Conservation (phyloP, 495 filamentous ascomycete genomes). For the Schizothecium vesticola region DNA sequence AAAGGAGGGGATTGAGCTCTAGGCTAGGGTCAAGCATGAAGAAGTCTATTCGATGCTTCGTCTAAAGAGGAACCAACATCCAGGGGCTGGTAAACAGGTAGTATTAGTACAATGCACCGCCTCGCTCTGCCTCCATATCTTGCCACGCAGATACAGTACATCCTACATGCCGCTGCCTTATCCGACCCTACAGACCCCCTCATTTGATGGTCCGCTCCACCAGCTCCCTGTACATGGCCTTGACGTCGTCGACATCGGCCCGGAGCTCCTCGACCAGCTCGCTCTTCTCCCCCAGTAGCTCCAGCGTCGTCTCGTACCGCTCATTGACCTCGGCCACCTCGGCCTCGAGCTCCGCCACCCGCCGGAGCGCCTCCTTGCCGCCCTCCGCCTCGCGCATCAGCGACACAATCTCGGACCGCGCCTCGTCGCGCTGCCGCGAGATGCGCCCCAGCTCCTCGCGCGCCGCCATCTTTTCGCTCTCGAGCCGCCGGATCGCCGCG, state of each 20-base stretch:
- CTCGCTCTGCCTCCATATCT: not conserved
- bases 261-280: conserved; percentile 84
- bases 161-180: not conserved
- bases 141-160: not conserved
- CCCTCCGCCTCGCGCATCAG: conserved; percentile 81
- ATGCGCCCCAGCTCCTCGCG: conserved; percentile 81
- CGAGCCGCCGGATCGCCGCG: conserved; percentile 81
- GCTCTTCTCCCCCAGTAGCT: conserved; percentile 96
- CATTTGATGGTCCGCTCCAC: conserved; percentile 70
- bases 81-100: not conserved
- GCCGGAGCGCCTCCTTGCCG: conserved; percentile 54
- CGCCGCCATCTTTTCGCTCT: conserved; percentile 79
- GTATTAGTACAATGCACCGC: not conserved
- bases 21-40: not conserved
- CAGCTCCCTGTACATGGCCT: conserved; percentile 90
- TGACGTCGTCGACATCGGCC: conserved; percentile 85
- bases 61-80: not conserved
- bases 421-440: conserved; percentile 78
- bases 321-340: conserved; percentile 58
- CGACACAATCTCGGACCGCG: conserved; percentile 79
- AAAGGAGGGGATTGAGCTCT: conserved; percentile 75
- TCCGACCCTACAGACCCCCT: not conserved
- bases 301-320: conserved; percentile 83
- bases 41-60: not conserved
- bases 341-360: conserved; percentile 59